These are phyloP conservation scores for Coelastrella sp. DNA, from an alignment of 139 green algal species.

Conservation along the genomic window DNA sequence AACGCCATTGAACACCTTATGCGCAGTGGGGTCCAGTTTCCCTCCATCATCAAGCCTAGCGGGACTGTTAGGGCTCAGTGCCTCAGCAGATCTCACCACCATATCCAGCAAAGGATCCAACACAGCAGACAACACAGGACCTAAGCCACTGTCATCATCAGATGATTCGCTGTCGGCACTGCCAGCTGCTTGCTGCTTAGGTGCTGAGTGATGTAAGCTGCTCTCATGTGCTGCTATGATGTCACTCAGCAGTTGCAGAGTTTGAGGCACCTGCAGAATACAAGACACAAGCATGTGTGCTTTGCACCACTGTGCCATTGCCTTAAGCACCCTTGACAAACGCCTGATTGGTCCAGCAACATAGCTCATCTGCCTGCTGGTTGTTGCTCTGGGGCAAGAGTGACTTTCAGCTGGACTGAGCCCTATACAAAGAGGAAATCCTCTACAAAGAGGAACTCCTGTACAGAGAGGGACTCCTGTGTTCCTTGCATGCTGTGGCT, in stretches of 20 bases:
- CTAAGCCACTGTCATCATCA: conserved; percentile 26
- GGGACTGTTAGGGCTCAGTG: conserved; percentile 39
- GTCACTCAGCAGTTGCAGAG: conserved; percentile 69
- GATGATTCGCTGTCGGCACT: neutral
- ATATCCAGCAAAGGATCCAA: conserved; percentile 82
- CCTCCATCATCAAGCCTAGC: conserved; percentile 41
- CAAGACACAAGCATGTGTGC: no score
- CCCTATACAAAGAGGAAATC: no score
- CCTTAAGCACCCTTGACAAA: no score
- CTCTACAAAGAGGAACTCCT: no score
- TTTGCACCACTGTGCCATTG: no score
- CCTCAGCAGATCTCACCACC: conserved; percentile 46
- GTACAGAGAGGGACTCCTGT: no score
- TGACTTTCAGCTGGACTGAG: no score
- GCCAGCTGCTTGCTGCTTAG: neutral
- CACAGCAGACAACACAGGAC: conserved; percentile 68
- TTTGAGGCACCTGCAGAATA: conserved; percentile 75
- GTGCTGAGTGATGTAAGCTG: conserved; percentile 50
- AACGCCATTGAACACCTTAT: conserved; percentile 5
- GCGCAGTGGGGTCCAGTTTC: conserved; percentile 59
- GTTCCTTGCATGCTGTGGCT: no score
- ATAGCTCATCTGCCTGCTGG: no score
- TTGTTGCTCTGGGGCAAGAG: no score
- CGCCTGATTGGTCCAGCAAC: no score
- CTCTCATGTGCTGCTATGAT: conserved; percentile 76